A percentile compares a stretch with the other conserved stretches of the same genome.
Conservation (phyloP, 73 alveolate genomes). For the Urostyla sp. region DNA sequence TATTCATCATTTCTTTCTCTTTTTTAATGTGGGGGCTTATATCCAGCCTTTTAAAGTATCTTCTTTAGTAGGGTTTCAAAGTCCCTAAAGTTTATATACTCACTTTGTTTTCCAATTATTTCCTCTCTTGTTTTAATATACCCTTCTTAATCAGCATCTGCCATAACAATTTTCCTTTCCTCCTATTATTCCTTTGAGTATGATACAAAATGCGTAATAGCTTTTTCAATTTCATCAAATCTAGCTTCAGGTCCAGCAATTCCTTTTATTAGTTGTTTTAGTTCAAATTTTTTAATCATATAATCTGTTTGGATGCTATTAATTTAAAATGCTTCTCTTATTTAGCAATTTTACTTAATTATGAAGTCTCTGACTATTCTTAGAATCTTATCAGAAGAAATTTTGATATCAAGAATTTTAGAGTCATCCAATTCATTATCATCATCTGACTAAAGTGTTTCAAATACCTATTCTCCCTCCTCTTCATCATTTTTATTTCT, state of each 20-base stretch:
- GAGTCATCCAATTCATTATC: constrained; percentile 39
- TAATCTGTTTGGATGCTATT: constrained; percentile 26
- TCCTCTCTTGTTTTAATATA: constrained; percentile 14
- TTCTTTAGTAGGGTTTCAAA: constrained; percentile 57
- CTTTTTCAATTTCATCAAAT: constrained; percentile 48
- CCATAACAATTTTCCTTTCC: constrained; percentile 36
- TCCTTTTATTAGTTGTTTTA: constrained; percentile 20
- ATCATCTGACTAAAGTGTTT: constrained; percentile 27
- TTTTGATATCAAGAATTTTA: constrained; percentile 33
- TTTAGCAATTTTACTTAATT: constrained; percentile 23
- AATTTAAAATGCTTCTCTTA: constrained; percentile 49
- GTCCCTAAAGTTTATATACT: constrained; percentile 49
- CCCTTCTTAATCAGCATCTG: constrained; percentile 44
- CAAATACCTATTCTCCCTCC: constrained; percentile 41
- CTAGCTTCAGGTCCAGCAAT: constrained; percentile 39
- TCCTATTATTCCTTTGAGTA: constrained; percentile 30
- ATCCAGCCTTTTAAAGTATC: constrained; percentile 56
- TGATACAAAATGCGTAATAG: constrained; percentile 11
- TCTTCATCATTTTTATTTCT: constrained; percentile 30
- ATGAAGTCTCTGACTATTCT: constrained; percentile 55
- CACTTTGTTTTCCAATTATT: neutral
- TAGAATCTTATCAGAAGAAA: constrained; percentile 55
- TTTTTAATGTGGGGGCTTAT: constrained; percentile 54
- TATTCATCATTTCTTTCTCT: constrained; percentile 55
- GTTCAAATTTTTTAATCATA: constrained; percentile 18